Evolutionary conservation across 2,329 filamentous ascomycete genomes (phyloP), one percentile per base, ranked within the genome.

Genomic region (Botrytis deweyae): DNA sequence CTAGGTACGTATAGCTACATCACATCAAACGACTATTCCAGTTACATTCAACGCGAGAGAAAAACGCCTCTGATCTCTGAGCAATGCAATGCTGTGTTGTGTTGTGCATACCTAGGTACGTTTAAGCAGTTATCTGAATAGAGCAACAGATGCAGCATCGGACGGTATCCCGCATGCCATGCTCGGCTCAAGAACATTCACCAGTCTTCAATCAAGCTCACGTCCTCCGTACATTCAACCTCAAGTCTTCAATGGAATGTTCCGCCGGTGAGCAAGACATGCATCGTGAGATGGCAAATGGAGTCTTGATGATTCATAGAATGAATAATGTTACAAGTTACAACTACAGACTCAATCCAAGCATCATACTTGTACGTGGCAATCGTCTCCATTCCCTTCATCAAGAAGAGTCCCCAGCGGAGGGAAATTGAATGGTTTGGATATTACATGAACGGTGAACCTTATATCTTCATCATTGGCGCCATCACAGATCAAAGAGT

Each of bases 241-340:
- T 29, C 29, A 38, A 38, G 22, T 40, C 33, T n/a, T 18, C 38
- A 10, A 42, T 62, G 55, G 58, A 44, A 70, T 16, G 2, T 40
- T n/a, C 61, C 67, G 22, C 36, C 70, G 70, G 59, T 72, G 70
- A 72, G 61, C n/a, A 46, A 72, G 20, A 40, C 61, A 62, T 65
- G 70, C 70, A 72, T 72, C 46, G 59, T 72, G 70, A 55, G 70
- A 72, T 72, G 70, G 59, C 70, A 55, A n/a, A 22, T 16, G 44
- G n/a, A 69, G 49, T 20, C 16, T 29, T 8, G 29, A 33, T 62
- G 52, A 55, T 55, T n/a, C 52, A 55, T 16, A 16, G 59, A 40
- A 62, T 49, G 36, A 58, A 67, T 40, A 36, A 25, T 25, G 18
- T 10, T 25, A 40, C 29, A 29, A 29, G 29, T 6, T 33, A 38